A percentile compares a stretch with the other conserved stretches of the same genome.
These are phyloP conservation scores for Jackrogersella multiformis DNA, from an alignment of 495 filamentous ascomycete genomes.

Conservation along the genomic window DNA sequence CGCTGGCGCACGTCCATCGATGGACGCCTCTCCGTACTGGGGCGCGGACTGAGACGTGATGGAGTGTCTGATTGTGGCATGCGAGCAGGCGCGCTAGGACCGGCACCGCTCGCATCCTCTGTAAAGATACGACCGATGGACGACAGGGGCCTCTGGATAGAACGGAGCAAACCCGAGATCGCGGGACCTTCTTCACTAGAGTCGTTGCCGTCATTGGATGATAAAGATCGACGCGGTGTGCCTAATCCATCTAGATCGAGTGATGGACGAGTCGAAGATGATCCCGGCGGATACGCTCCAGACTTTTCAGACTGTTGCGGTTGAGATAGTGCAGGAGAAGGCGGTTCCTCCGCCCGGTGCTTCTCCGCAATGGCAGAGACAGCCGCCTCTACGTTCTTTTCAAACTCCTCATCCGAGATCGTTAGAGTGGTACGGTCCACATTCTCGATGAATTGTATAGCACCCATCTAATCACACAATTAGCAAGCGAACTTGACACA, in stretches of 20 bases:
- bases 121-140: constrained; percentile 98
- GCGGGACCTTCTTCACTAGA: constrained; percentile 74
- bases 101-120: constrained; percentile 67
- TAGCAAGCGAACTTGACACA: constrained; percentile 24
- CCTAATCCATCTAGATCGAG: constrained; percentile 55
- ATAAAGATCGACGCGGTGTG: constrained; percentile 53
- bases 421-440: constrained; percentile 94
- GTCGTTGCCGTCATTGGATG: constrained; percentile 58
- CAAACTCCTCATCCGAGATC: constrained; percentile 93
- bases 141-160: constrained; percentile 89
- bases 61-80: constrained; percentile 60
- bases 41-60: constrained; percentile 61
- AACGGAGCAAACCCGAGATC: constrained; percentile 84
- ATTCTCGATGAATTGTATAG: constrained; percentile 95
- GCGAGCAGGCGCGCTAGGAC: constrained; percentile 60
- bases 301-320: constrained; percentile 70
- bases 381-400: constrained; percentile 91
- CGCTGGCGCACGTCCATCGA: constrained; percentile 48
- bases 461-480: constrained; percentile 75
- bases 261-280: constrained; percentile 51
- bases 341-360: constrained; percentile 63
- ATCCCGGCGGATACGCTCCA: constrained; percentile 51
- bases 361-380: constrained; percentile 96
- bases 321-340: constrained; percentile 53
- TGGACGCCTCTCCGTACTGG: constrained; percentile 57